Evolutionary conservation across 2,329 filamentous ascomycete species (phyloP).

Genomic region (Fusarium sacchari): DNA sequence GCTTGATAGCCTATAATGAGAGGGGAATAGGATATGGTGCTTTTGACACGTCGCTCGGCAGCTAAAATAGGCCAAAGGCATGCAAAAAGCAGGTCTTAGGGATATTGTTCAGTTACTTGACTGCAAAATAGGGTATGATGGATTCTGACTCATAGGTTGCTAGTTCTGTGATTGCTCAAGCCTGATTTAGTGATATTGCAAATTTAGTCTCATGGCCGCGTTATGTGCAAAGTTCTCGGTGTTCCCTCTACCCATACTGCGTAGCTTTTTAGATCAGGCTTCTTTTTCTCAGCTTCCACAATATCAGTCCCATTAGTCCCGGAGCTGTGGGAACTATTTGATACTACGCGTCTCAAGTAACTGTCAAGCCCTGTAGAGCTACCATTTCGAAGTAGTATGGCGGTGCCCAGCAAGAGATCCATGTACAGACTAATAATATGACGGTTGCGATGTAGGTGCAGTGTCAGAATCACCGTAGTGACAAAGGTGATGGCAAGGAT

Average conservation of each 20-base stretch:
- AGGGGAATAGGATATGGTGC: no score
- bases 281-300: not conserved
- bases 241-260: not conserved
- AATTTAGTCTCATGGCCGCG: not conserved
- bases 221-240: not conserved
- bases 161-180: no score
- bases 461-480: not conserved
- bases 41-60: no score
- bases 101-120: no score
- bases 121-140: no score
- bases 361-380: not conserved
- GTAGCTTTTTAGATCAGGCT: rapidly evolving
- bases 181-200: no score
- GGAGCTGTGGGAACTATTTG: rapidly evolving
- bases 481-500: not conserved
- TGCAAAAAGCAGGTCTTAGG: no score
- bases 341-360: not conserved
- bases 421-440: not conserved
- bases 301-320: rapidly evolving
- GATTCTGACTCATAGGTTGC: no score
- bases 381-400: not conserved
- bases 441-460: not conserved
- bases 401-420: not conserved
- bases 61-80: no score
- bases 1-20: not conserved